Base-by-base conservation (phyloP, 192 early-diverging fungal genomes). In the Funneliformis mosseae region DNA sequence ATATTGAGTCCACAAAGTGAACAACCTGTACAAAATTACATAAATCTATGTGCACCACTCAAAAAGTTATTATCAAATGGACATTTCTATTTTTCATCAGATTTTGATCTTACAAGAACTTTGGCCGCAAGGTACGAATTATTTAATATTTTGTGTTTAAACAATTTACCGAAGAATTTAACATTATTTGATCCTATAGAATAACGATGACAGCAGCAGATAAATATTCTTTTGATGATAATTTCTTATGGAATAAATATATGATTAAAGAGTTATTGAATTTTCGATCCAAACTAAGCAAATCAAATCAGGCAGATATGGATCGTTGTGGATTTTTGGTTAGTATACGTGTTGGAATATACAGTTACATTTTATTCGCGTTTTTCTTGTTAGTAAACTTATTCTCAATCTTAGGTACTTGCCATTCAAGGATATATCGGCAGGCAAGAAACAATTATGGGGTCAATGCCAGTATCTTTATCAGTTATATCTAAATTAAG, bases 241-340 rank as follows among this genome's bases (percentile, higher is more conserved):
- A 91, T 77, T 99, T 95, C 83, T 87, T 98, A 38, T 99, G 98
- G 98, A 99, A 99, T 83, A 87, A 84, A 61, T 92, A 90, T 83
- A 88, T 98, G 85, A 86, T 98, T 45, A 90, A 90, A 39, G 92
- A 92, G 48, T 83, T 99, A 25, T 85, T 96, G 7, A 87, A 92
- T 38, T 95, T 96, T 81, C 88, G 95, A n/a, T 86, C 92, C 48
- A 93, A 95, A 83, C 87, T 97, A 71, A 85, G 89, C 9, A 82
- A 88, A 28, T 81, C 81, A 5, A 89, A 92, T 68, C 92, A 93
- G 42, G 85, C 85, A 50, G 84, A 87, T 38, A 87, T 98, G 62
- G 96, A 97, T 79, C 64, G 77, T 25, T 89, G 91, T 33, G 94
- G 94, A 11, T 87, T 97, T 74, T 86, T 97, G 77, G 91, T 94